phyloP scores from a whole-genome alignment of 164 flowering plant species.

The Chimonanthus praecox region DNA sequence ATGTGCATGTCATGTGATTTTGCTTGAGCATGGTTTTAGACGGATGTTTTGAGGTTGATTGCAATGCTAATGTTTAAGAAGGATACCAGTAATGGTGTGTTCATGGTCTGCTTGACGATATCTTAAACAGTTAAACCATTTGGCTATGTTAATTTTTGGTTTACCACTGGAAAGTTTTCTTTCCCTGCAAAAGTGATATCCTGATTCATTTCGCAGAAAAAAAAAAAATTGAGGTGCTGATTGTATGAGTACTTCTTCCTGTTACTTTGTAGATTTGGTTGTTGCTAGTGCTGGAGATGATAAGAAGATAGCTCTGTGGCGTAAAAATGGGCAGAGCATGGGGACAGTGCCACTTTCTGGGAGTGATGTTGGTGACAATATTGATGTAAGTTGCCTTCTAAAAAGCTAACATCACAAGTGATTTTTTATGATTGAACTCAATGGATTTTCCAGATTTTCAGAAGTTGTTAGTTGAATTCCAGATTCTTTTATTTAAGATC shows the following conservation, averaged over 20 bases:
- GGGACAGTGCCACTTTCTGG: constrained; percentile 69
- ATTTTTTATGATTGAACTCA: not conserved
- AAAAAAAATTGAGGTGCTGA: not conserved
- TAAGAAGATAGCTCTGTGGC: constrained; percentile 74
- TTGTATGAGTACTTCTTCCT: not conserved
- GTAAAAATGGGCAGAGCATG: constrained; percentile 83
- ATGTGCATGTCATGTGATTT: not conserved
- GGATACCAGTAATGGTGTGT: no score
- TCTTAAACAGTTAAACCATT: no score
- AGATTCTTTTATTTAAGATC: not conserved
- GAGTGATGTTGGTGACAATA: constrained; percentile 60
- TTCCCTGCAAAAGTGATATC: not conserved
- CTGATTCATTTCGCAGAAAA: not conserved
- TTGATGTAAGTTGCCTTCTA: constrained; percentile 43
- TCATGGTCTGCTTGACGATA: no score
- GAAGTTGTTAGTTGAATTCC: not conserved
- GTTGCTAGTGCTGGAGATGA: constrained; percentile 98
- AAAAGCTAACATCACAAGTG: not conserved
- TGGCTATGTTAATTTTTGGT: not conserved
- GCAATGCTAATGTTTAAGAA: no score
- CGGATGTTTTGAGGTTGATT: not conserved
- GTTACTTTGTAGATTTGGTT: constrained; percentile 66
- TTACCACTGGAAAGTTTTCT: not conserved
- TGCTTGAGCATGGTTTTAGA: not conserved
- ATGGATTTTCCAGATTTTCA: not conserved